Percentiles rank a stretch among this genome's conserved stretches.
These are phyloP conservation scores for Curvularia hawaiiensis DNA, from an alignment of 2,329 filamentous ascomycete genomes.

Conservation along the genomic window DNA sequence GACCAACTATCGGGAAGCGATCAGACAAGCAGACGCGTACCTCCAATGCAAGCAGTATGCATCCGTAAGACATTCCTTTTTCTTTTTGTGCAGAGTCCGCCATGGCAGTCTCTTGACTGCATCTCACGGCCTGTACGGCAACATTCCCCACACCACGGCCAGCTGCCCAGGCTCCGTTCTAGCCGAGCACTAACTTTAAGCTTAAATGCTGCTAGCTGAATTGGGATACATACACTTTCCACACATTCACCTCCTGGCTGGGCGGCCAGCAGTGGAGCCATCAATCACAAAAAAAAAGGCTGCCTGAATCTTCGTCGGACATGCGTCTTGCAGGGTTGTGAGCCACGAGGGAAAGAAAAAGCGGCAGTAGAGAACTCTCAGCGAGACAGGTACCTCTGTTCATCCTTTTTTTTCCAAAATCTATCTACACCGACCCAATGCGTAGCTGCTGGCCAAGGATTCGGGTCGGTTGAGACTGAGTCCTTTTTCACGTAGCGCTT, in stretches of 20 bases:
- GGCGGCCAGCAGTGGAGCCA: background rate
- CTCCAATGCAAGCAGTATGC: background rate
- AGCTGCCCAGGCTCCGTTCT: constrained; percentile 8
- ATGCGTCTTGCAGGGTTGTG: background rate
- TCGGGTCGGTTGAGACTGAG: background rate
- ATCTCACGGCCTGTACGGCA: background rate
- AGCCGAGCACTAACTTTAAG: constrained; percentile 25
- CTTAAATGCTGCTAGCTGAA: constrained; percentile 20
- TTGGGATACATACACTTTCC: constrained; percentile 2
- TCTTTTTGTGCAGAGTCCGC: background rate
- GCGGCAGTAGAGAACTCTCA: background rate
- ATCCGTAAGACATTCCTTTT: background rate
- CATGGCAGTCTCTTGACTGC: constrained; percentile 4
- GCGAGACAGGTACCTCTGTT: background rate
- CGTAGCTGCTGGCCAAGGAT: constrained; percentile 3
- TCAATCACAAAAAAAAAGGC: background rate
- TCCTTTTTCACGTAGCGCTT: background rate
- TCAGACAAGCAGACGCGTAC: background rate
- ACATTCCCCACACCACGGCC: constrained; percentile 18
- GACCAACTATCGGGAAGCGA: background rate
- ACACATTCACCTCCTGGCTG: background rate
- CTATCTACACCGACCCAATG: constrained; percentile 12
- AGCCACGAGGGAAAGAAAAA: background rate
- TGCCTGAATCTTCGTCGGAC: background rate
- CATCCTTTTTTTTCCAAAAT: constrained; percentile 7